Conservation (phyloP, 179 eudicot species). For the Carnegiea gigantea region DNA sequence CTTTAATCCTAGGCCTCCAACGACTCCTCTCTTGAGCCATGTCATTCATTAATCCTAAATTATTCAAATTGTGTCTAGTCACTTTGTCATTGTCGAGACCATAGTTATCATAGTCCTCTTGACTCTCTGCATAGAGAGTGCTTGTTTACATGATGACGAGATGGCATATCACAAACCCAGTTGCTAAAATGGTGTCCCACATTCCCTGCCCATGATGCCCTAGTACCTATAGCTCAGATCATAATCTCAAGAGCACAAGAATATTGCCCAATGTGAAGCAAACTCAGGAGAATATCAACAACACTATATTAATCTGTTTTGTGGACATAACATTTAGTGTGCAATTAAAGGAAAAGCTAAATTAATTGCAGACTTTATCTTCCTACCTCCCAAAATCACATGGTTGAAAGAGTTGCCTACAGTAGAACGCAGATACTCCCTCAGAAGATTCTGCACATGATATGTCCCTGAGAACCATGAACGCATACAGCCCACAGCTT, state of each 20-base stretch:
- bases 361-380: not conserved
- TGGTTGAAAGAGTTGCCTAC: slow-evolving; percentile 51
- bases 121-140: not conserved
- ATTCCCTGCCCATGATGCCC: not conserved
- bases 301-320: not conserved
- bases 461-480: slow-evolving; percentile 88
- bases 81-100: not conserved
- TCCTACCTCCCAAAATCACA: not conserved
- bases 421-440: slow-evolving; percentile 62
- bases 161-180: not conserved
- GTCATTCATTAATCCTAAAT: no score
- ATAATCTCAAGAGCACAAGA: not conserved
- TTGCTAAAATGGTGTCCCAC: not conserved
- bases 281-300: not conserved
- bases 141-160: not conserved
- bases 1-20: no score
- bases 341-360: slow-evolving; percentile 8
- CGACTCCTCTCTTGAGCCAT: no score
- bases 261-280: not conserved
- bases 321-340: not conserved
- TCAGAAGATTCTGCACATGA: slow-evolving; percentile 53
- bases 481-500: slow-evolving; percentile 62
- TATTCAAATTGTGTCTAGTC: no score
- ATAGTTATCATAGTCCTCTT: not conserved
- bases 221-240: not conserved